phyloP scores from a whole-genome alignment of 2,329 filamentous ascomycete species.

The Annulohypoxylon truncatum region DNA sequence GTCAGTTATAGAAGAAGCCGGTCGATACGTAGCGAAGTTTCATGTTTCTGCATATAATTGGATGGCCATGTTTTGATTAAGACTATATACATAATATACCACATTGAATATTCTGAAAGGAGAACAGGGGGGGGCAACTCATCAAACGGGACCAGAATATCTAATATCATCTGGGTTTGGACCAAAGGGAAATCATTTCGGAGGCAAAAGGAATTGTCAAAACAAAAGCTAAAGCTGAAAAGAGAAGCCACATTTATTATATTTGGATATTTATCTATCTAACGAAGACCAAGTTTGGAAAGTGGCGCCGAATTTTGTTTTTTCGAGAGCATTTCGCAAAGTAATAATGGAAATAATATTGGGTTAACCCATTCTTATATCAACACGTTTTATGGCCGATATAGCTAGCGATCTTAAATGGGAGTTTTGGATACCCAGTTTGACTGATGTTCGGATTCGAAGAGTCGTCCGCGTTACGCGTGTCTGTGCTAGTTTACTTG shows the following conservation, averaged over 20 bases:
- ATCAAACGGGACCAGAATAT: constrained; percentile 18
- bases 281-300: constrained; percentile 17
- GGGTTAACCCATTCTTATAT: constrained; percentile 14
- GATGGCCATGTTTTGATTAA: constrained; percentile 28
- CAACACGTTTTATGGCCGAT: constrained; percentile 15
- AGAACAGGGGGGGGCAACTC: constrained; percentile 17
- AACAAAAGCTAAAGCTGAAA: constrained; percentile 28
- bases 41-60: constrained; percentile 36
- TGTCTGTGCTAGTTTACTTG: background rate
- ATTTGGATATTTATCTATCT: constrained; percentile 7
- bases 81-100: constrained; percentile 37
- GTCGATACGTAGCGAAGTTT: constrained; percentile 1
- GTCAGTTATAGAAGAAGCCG: constrained; percentile 70
- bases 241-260: background rate
- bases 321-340: constrained; percentile 11
- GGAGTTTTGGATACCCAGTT: constrained; percentile 14
- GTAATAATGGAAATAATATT: constrained; percentile 36
- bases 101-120: constrained; percentile 30
- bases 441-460: background rate
- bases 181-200: constrained; percentile 22
- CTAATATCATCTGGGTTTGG: constrained; percentile 19
- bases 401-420: constrained; percentile 17
- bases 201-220: constrained; percentile 20
- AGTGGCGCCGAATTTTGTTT: background rate
- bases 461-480: background rate